phyloP scores from a whole-genome alignment of 257 asterid genomes.

The Handroanthus guayacan region DNA sequence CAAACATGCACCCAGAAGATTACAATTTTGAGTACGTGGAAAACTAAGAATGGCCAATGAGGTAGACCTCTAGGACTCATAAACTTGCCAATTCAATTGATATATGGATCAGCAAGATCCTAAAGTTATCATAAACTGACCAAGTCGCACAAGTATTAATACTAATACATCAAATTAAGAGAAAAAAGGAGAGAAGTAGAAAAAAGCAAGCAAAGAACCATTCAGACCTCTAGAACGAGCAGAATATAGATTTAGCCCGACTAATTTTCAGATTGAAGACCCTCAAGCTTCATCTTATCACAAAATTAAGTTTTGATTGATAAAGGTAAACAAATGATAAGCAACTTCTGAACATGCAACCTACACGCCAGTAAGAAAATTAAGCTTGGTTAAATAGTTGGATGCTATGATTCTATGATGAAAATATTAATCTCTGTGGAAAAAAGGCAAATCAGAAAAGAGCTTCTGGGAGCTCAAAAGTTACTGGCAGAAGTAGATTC shows the following conservation, averaged over 20 bases:
- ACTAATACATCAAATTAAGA: neutral
- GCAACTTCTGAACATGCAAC: neutral
- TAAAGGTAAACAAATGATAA: constrained; percentile 14
- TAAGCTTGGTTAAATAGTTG: constrained; percentile 19
- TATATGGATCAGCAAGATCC: neutral
- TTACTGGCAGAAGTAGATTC: constrained; percentile 21
- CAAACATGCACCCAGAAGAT: neutral
- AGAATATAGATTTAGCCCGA: neutral
- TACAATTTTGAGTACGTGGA: neutral
- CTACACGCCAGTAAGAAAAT: constrained; percentile 11
- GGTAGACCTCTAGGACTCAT: neutral
- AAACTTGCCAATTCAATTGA: neutral
- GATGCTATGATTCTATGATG: neutral
- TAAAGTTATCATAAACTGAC: neutral
- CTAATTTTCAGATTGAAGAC: constrained; percentile 1
- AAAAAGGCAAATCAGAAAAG: constrained; percentile 15
- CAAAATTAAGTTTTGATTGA: constrained; percentile 8
- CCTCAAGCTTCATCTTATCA: constrained; percentile 10
- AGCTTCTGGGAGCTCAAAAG: neutral
- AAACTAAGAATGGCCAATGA: neutral
- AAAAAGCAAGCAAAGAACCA: neutral
- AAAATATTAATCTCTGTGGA: neutral
- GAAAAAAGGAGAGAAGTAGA: neutral
- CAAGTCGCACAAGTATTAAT: neutral
- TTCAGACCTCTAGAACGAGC: constrained; percentile 2